These are phyloP conservation scores for Avena insularis DNA, from an alignment of 176 grass and related monocot genomes.

Conservation along the genomic window DNA sequence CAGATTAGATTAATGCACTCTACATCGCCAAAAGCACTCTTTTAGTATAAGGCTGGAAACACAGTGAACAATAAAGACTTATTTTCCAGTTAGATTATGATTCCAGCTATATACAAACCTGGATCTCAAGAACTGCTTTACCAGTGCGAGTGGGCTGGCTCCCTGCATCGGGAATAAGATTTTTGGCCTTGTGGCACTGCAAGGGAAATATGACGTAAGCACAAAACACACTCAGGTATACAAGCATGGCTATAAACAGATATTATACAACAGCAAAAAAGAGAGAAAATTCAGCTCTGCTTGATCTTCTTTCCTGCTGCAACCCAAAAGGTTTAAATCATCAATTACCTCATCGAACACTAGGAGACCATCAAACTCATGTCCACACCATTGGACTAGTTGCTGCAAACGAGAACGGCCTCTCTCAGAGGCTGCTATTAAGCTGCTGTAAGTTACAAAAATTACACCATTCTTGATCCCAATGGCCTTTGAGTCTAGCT, in stretches of 20 bases:
- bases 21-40: not conserved
- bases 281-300: not conserved
- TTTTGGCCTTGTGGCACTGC: constrained; percentile 99
- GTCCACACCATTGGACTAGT: constrained; percentile 93
- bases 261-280: not conserved
- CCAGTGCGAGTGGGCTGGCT: constrained; percentile 93
- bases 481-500: constrained; percentile 97
- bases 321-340: constrained; percentile 33
- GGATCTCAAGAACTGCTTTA: constrained; percentile 91
- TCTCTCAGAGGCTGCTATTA: constrained; percentile 97
- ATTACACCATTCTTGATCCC: constrained; percentile 95
- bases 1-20: not conserved
- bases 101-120: constrained; percentile 59
- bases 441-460: constrained; percentile 98
- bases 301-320: constrained; percentile 12
- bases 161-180: constrained; percentile 94
- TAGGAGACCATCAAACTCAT: constrained; percentile 89
- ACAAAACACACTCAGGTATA: constrained; percentile 19
- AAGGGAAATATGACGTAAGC: constrained; percentile 41
- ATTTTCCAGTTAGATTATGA: constrained; percentile 11
- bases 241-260: constrained; percentile 32
- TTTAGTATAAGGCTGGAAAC: constrained; percentile 14
- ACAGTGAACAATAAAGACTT: constrained; percentile 1
- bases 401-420: constrained; percentile 97
- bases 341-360: constrained; percentile 93